Conservation (phyloP, 768 basidiomycete genomes). For the Hebeloma cylindrosporum region DNA sequence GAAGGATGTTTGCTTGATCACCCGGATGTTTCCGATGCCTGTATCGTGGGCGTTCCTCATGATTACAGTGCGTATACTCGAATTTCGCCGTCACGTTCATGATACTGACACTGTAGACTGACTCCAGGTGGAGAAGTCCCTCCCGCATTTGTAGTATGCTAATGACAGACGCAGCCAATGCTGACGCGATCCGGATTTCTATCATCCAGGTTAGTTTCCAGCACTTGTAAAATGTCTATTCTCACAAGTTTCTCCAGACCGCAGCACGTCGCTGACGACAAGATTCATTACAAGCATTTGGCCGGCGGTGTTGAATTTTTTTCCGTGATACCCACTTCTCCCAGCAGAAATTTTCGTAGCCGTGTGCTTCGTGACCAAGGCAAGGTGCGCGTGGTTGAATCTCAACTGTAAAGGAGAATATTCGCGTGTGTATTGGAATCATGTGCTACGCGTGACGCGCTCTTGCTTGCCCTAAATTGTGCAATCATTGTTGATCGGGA, state of each 20-base stretch:
- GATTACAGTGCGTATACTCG: constrained; percentile 49
- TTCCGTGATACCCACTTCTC: constrained; percentile 57
- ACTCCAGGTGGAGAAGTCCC: constrained; percentile 61
- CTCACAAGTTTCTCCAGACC: not conserved
- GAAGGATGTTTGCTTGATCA: constrained; percentile 66
- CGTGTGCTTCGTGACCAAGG: constrained; percentile 51
- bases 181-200: constrained; percentile 39
- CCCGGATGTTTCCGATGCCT: constrained; percentile 56
- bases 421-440: no score
- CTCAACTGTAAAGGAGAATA: no score
- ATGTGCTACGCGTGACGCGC: constrained; percentile 22
- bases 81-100: not conserved
- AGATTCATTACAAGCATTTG: constrained; percentile 58
- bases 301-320: constrained; percentile 60
- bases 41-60: constrained; percentile 66
- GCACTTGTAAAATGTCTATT: not conserved
- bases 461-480: constrained; percentile 27
- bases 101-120: not conserved
- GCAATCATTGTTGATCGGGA: constrained; percentile 10
- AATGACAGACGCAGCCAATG: constrained; percentile 36
- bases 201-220: constrained; percentile 43
- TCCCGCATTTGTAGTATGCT: constrained; percentile 66
- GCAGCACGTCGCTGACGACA: constrained; percentile 56
- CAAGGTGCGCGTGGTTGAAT: no score
- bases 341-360: constrained; percentile 59